These are phyloP conservation scores for Pyricularia sp. DNA, from an alignment of 2,329 filamentous ascomycete genomes.

Conservation along the genomic window DNA sequence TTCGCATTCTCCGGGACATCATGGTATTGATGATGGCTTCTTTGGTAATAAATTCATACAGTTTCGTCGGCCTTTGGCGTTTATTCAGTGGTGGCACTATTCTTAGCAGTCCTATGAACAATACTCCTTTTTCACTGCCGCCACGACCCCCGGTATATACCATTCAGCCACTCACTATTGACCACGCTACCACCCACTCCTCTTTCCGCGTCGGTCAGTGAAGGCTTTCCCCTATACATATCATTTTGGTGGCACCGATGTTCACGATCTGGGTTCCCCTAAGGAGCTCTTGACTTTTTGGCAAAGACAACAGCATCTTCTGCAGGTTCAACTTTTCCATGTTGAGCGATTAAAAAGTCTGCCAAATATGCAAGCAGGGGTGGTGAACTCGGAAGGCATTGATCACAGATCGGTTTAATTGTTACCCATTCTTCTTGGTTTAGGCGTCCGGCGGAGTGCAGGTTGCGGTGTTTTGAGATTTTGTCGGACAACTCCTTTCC, in stretches of 20 bases:
- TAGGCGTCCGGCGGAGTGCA: background rate
- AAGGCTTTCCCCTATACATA: background rate
- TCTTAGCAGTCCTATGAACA: background rate
- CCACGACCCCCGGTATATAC: background rate
- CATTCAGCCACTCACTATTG: background rate
- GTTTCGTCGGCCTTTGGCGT: background rate
- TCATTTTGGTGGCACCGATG: background rate
- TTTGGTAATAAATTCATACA: background rate
- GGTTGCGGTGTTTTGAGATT: background rate
- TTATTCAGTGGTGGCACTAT: background rate
- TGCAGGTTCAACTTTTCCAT: background rate
- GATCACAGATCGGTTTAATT: background rate
- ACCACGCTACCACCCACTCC: background rate
- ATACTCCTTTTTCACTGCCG: background rate
- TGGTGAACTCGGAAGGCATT: background rate
- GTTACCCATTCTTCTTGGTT: background rate
- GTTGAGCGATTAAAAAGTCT: background rate
- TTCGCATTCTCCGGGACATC: background rate
- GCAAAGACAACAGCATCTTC: background rate
- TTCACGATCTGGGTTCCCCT: background rate
- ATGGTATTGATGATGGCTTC: background rate
- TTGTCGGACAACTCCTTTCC: background rate
- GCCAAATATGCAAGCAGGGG: background rate
- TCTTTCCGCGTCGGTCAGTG: background rate
- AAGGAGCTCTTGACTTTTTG: background rate